Evolutionary conservation across 2,329 filamentous ascomycete genomes (phyloP).

Genomic region (Xylariomycetidae sp.): DNA sequence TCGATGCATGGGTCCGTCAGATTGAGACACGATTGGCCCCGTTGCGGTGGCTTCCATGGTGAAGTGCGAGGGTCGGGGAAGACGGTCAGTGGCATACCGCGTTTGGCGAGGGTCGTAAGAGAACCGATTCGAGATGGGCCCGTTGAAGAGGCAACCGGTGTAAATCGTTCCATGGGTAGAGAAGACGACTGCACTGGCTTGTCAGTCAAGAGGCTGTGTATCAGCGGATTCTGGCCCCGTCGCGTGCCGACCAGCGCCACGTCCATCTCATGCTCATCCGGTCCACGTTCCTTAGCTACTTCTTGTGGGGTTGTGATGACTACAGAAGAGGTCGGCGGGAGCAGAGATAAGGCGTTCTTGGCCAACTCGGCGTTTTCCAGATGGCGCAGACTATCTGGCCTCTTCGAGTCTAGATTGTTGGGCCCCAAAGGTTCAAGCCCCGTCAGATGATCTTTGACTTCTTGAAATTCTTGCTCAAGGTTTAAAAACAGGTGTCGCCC

Average conservation of each 20-base stretch:
- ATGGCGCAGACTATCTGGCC: constrained; percentile 24
- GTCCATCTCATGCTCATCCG: constrained; percentile 52
- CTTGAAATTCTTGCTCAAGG: constrained; percentile 79
- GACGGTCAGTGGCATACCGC: constrained; percentile 83
- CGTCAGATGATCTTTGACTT: constrained; percentile 60
- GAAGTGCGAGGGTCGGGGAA: constrained; percentile 64
- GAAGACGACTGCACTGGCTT: constrained; percentile 92
- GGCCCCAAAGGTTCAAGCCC: constrained; percentile 11
- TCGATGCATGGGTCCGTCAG: constrained; percentile 80
- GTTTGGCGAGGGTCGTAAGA: constrained; percentile 79
- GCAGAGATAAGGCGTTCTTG: constrained; percentile 63
- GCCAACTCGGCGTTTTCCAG: constrained; percentile 72
- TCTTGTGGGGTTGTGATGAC: constrained; percentile 84
- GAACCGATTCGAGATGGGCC: constrained; percentile 30
- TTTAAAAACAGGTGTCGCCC: constrained; percentile 84
- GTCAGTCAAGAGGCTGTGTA: constrained; percentile 94
- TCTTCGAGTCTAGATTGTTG: constrained; percentile 23
- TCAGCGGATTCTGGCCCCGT: constrained; percentile 70
- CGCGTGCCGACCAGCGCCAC: constrained; percentile 45
- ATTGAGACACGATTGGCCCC: constrained; percentile 56
- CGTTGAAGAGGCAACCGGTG: constrained; percentile 31
- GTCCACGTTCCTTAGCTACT: constrained; percentile 53
- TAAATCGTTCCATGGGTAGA: constrained; percentile 67
- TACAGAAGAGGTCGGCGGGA: constrained; percentile 81
- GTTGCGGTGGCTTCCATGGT: constrained; percentile 64